Base-by-base conservation (phyloP, 225 moss, liverwort and hornwort species). In the Physcomitrellopsis africana region DNA sequence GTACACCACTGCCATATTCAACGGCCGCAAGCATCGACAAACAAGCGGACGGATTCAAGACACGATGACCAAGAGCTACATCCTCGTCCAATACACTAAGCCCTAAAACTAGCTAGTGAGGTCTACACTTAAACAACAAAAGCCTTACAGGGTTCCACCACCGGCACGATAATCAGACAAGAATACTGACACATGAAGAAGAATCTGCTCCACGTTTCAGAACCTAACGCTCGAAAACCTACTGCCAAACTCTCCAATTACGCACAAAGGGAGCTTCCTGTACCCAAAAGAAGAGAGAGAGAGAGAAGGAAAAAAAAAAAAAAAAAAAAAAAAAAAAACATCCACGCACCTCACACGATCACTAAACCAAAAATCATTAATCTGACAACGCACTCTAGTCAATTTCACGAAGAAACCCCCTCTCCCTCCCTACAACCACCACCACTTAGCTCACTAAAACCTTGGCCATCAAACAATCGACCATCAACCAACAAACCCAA, bases 111-210 rank as follows among this genome's bases (percentile, higher is more conserved):
- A 19, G 1, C 19, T 56, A 43, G 19, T 11, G 15, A 51, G 17
- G 15, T 15, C 61, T 44, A 18, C 10, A 15, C 11, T 56, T n/a
- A 15, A 51, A 3, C 12, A 26, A 24, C 23, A 69, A 45, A 62
- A 37, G 42, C 61, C 52, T 13, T 52, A 43, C 26, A 19, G 26
- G 26, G 15, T 8, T 26, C 54, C 15, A 51, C 70, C 76, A 68
- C 19, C 15, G 15, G 58, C 67, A 76, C 29, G 10, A 49, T 48
- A 73, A 63, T 6, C 70, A 44, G 70, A 20, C 69, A 24, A 70
- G 45, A n/a, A 26, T 11, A 19, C 11, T 45, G 54, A 7, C 10
- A 44, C 22, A 42, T 44, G 20, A 4, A 15, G 22, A 26, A 49
- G 10, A 66, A 54, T 54, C 54, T 8, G 54, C 46, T 37, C 41